Conservation (phyloP, 2,329 filamentous ascomycete species). For the Bertia moriformis region DNA sequence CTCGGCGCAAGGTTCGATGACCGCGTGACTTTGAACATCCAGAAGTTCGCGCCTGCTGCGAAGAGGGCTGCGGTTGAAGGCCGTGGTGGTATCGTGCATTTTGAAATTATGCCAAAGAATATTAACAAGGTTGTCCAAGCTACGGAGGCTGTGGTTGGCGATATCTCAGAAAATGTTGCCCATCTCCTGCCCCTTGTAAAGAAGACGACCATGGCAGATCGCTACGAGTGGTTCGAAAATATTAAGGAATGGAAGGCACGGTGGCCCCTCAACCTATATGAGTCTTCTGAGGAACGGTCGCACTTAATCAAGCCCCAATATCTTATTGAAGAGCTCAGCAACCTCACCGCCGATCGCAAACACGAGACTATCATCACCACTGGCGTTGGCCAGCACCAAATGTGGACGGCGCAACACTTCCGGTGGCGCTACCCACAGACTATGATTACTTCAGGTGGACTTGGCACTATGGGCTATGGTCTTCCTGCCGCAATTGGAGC, state of each 20-base stretch:
- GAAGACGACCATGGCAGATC: conserved; percentile 47
- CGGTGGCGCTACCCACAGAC: conserved; percentile 80
- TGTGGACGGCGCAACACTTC: conserved; percentile 97
- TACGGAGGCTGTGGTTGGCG: conserved; percentile 86
- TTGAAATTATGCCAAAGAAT: conserved; percentile 98
- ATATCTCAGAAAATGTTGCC: conserved; percentile 67
- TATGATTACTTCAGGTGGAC: conserved; percentile 91
- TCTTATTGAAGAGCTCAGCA: conserved; percentile 77
- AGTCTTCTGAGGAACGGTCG: conserved; percentile 62
- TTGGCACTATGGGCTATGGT: conserved; percentile 92
- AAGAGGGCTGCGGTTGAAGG: conserved; percentile 71
- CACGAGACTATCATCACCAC: conserved; percentile 77
- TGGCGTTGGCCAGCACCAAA: conserved; percentile 94
- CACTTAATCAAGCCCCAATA: conserved; percentile 85
- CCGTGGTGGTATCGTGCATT: conserved; percentile 89
- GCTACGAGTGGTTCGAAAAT: conserved; percentile 76
- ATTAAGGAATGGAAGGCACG: conserved; percentile 83
- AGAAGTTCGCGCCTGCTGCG: conserved; percentile 79
- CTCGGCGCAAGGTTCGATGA: conserved; percentile 92
- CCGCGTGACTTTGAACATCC: conserved; percentile 69
- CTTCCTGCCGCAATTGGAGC: conserved; percentile 89
- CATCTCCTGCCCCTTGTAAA: conserved; percentile 57
- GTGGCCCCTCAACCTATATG: conserved; percentile 74
- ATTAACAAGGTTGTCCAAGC: conserved; percentile 99
- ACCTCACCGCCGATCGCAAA: conserved; percentile 68